Conservation (phyloP, 805 yeast genomes). For the Candida sonorensis region DNA sequence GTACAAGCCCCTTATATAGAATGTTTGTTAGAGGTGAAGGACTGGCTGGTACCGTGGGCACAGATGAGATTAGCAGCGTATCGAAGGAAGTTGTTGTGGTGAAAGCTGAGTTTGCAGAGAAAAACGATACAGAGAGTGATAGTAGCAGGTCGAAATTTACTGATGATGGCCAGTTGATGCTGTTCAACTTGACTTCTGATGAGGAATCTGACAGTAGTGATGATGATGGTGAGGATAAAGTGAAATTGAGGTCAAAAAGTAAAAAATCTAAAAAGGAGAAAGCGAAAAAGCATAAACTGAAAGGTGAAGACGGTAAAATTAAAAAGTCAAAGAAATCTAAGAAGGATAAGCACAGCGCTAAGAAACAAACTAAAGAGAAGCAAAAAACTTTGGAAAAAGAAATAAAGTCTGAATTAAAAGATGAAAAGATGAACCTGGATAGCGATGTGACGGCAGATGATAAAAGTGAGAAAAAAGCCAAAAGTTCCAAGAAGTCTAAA, state of each 20-base stretch:
- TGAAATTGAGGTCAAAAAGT: conserved; percentile 8
- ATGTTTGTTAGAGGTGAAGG: conserved; percentile 89
- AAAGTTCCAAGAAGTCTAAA: no score
- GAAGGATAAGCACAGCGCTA: conserved; percentile 18
- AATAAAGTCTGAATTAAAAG: not conserved
- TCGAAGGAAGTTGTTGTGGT: conserved; percentile 8
- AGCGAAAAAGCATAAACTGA: conserved; percentile 21
- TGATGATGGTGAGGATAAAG: conserved; percentile 25
- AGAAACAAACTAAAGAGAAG: conserved; percentile 12
- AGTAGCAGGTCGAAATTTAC: not conserved
- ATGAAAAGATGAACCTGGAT: not conserved
- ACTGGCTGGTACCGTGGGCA: conserved; percentile 64
- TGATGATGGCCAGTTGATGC: conserved; percentile 13
- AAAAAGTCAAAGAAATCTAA: conserved; percentile 18
- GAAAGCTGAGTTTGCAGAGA: conserved; percentile 7
- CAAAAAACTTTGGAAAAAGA: conserved; percentile 6
- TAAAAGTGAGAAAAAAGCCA: conserved; percentile 17
- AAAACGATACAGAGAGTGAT: not conserved
- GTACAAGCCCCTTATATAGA: conserved; percentile 66
- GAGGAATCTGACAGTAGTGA: conserved; percentile 7
- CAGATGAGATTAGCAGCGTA: conserved; percentile 3
- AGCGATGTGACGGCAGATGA: conserved; percentile 8
- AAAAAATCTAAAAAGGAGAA: conserved; percentile 6
- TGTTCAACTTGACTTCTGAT: conserved; percentile 14
- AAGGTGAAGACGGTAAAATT: conserved; percentile 19